Base-by-base conservation (phyloP, 1,284 basidiomycete genomes). In the Ganoderma meredithae region DNA sequence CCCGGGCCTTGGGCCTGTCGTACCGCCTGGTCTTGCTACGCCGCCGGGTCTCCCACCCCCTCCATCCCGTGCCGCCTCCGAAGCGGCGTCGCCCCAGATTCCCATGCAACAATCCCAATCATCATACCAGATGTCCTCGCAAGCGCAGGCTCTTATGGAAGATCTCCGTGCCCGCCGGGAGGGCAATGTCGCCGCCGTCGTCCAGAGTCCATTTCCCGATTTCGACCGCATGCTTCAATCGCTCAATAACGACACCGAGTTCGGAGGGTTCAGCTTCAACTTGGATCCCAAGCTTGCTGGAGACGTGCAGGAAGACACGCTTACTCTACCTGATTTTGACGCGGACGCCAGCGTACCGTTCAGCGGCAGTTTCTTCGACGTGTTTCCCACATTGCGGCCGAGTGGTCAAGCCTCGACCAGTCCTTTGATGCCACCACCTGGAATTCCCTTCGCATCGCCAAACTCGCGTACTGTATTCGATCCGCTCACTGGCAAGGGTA, bases 91-190 rank as follows among this genome's bases (percentile, higher is more conserved):
- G 5, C 85, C 88, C 0, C 86, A 87, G 70, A 85, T 86, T 55
- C 85, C 89, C 33, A 77, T 88, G 40, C 81, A 88, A 44, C 82
- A 85, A 12, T 86, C 85, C 1, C 87, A 87, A 67, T 86, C 90
- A 33, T 86, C 90, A 3, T 97, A 96, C 79, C 94, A 95, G 77
- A 94, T 95, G 82, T 95, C 95, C 0, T 92, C 85, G 15, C 91
- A 93, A 56, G 95, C 94, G 0, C 92, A 92, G 73, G 93, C 92
- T 2, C 83, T 97, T 58, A 83, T 96, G 61, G 94, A 96, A 70
- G 95, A 96, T 75, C 87, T 96, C 65, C 90, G 89, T 75, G 88
- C 88, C 58, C 85, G 95, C 52, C 85, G 94, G 56, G 92, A 95
- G 74, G 84, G 86, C 9, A 79, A 81, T 10, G 75, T 84, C 2